Percentiles rank a stretch among this genome's conserved stretches.
Evolutionary conservation across 495 filamentous ascomycete genomes (phyloP).

Genomic region (Cetradonia linearis): DNA sequence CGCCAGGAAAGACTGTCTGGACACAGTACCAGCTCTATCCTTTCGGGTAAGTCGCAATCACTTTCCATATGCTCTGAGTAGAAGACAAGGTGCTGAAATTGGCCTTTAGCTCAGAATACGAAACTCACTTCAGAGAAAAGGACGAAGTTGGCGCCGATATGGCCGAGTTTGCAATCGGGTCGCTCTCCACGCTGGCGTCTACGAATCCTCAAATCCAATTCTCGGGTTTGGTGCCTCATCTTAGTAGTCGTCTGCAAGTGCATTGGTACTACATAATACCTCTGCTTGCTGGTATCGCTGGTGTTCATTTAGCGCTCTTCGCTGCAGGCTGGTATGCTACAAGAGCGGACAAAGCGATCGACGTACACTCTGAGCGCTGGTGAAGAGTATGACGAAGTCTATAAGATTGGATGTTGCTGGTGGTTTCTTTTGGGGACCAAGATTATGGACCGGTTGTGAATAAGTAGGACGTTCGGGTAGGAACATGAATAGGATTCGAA

Average conservation of each 20-base stretch:
- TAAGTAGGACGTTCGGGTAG: too few species aligned
- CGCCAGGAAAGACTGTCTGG: constrained; percentile 11
- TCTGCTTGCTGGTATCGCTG: constrained; percentile 14
- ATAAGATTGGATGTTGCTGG: too few species aligned
- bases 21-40: constrained; percentile 23
- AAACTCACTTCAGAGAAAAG: constrained; percentile 10
- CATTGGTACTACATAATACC: constrained; percentile 20
- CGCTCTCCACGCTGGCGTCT: constrained; percentile 18
- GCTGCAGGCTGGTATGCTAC: too few species aligned
- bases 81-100: too few species aligned
- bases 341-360: too few species aligned
- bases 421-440: too few species aligned
- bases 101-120: constrained; percentile 20
- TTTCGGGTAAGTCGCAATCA: constrained; percentile 13
- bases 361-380: too few species aligned
- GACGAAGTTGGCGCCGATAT: constrained; percentile 19
- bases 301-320: constrained; percentile 18
- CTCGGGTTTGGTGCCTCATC: constrained; percentile 14
- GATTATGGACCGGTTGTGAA: too few species aligned
- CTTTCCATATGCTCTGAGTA: too few species aligned
- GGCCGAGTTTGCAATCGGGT: constrained; percentile 23
- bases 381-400: too few species aligned
- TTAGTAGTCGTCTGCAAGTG: constrained; percentile 18
- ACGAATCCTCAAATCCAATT: constrained; percentile 1
- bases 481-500: too few species aligned